These are phyloP conservation scores for Colletotrichum kahawae DNA, from an alignment of 2,329 filamentous ascomycete genomes.

Conservation along the genomic window DNA sequence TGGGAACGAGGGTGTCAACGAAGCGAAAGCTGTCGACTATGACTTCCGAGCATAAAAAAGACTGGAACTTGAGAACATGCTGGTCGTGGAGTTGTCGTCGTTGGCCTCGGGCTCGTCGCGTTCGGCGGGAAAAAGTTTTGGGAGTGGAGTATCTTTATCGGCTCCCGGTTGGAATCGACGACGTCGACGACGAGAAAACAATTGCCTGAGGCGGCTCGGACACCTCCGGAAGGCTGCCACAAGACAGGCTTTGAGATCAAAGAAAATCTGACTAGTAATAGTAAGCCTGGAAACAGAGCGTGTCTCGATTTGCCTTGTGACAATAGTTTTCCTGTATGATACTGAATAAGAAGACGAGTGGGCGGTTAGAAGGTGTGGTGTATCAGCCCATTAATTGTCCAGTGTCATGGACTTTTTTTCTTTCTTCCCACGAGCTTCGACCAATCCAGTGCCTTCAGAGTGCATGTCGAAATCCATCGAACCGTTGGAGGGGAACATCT, in stretches of 20 bases:
- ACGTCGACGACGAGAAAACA: background rate
- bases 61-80: background rate
- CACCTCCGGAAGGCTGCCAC: background rate
- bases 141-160: slow-evolving; percentile 2
- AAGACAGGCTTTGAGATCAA: background rate
- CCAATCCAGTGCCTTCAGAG: background rate
- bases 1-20: slow-evolving; percentile 27
- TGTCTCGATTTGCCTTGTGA: background rate
- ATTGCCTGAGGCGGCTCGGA: background rate
- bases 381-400: slow-evolving; percentile 1
- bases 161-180: background rate
- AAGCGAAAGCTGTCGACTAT: slow-evolving; percentile 3
- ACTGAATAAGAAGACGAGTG: background rate
- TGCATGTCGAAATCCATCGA: background rate
- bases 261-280: background rate
- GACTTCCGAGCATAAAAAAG: background rate
- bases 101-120: background rate
- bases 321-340: background rate
- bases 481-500: background rate
- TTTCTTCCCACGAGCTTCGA: background rate
- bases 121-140: background rate
- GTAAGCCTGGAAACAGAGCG: background rate
- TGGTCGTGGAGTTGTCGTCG: background rate
- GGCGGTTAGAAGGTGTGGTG: background rate
- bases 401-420: background rate